These are phyloP conservation scores for Lichtheimia ornata DNA, from an alignment of 371 early-diverging fungal genomes.

Conservation along the genomic window DNA sequence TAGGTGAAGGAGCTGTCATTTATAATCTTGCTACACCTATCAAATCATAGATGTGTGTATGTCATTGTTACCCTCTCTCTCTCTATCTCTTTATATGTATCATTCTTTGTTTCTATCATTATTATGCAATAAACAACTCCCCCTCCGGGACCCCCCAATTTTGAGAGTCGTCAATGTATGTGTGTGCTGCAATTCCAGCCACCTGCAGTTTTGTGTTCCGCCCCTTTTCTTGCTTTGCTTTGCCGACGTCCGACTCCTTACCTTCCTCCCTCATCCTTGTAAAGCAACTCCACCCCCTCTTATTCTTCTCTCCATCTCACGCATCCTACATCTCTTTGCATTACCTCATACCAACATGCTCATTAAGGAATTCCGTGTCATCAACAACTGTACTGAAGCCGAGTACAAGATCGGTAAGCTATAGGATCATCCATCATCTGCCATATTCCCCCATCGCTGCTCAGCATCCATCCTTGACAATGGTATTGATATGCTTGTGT, in stretches of 20 bases:
- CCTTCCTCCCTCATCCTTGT: not conserved
- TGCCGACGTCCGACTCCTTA: not conserved
- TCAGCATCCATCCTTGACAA: not conserved
- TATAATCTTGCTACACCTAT: conserved; percentile 24
- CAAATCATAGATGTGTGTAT: conserved; percentile 2
- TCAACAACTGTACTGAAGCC: conserved; percentile 68
- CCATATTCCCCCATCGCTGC: not conserved
- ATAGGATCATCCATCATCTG: not conserved
- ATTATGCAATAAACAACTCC: not conserved
- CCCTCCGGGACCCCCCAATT: not conserved
- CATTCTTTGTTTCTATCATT: not conserved
- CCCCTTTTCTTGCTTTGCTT: not conserved
- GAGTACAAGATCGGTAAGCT: conserved; percentile 65
- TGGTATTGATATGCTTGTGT: conserved; percentile 1
- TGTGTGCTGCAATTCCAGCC: not conserved
- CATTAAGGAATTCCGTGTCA: conserved; percentile 71
- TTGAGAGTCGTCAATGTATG: not conserved
- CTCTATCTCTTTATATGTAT: not conserved
- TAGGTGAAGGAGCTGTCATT: conserved; percentile 22
- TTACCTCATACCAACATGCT: conserved; percentile 37
- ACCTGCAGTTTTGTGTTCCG: not conserved
- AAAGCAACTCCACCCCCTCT: not conserved
- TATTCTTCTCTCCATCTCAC: not conserved
- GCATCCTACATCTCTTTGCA: not conserved
- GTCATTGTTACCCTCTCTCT: not conserved